Percentiles rank a stretch among this genome's conserved stretches.
These are phyloP conservation scores for Rhamnella rubrinervis DNA, from an alignment of 331 rosid species.

Conservation along the genomic window DNA sequence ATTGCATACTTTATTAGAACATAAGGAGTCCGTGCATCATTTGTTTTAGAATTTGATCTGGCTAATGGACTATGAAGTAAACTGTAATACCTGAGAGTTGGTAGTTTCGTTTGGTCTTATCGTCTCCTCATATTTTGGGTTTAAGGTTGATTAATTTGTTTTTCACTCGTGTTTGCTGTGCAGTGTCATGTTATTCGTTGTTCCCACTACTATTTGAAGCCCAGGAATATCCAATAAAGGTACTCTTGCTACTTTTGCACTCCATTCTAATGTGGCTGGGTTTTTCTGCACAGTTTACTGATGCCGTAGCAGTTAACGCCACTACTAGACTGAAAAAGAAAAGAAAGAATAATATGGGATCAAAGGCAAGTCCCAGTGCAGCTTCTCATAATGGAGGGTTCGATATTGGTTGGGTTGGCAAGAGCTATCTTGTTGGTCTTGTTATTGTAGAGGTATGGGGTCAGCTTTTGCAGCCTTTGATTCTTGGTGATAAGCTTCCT, in stretches of 20 bases:
- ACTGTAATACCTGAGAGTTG: too few relatives aligned
- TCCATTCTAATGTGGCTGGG: conserved; percentile 69
- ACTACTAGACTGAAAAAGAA: conserved; percentile 16
- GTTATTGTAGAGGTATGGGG: conserved; percentile 73
- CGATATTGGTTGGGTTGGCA: conserved; percentile 45
- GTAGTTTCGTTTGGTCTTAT: too few relatives aligned
- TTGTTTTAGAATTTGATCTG: too few relatives aligned
- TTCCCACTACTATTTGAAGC: conserved; percentile 81
- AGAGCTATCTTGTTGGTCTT: conserved; percentile 61
- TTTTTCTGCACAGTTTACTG: conserved; percentile 63
- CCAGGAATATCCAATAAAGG: conserved; percentile 85
- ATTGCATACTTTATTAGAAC: too few relatives aligned
- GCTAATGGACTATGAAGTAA: too few relatives aligned
- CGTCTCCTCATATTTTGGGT: too few relatives aligned
- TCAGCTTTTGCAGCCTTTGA: conserved; percentile 70
- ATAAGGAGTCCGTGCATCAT: too few relatives aligned
- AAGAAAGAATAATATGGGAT: conserved; percentile 8
- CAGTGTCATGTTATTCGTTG: conserved; percentile 86
- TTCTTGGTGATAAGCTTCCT: conserved; percentile 70
- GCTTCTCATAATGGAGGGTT: conserved; percentile 33
- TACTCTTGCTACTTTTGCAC: conserved; percentile 62
- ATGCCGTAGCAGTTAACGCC: conserved; percentile 30
- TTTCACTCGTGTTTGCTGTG: conserved; percentile 4
- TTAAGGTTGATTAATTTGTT: background rate
- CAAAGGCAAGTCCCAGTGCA: conserved; percentile 15